A percentile compares a stretch with the other conserved stretches of the same genome.
These are phyloP conservation scores for Knoxdaviesia capensis DNA, from an alignment of 2,329 filamentous ascomycete species.

Conservation along the genomic window DNA sequence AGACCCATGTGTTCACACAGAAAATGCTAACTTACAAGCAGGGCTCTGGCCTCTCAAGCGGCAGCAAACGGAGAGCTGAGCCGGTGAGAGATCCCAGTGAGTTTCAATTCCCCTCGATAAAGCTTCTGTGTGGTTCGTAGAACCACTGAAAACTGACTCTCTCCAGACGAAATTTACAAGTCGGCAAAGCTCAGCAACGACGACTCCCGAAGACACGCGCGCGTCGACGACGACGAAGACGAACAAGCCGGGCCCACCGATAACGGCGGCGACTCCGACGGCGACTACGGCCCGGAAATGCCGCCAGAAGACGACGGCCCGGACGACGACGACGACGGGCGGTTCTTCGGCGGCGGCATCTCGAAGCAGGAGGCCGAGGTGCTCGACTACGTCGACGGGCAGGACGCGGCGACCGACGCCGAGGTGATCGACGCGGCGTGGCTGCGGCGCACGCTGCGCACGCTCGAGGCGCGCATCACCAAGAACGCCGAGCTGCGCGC, in stretches of 20 bases:
- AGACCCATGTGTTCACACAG: neutral
- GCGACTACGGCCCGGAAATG: slow-evolving; percentile 22
- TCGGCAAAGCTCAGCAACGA: slow-evolving; percentile 30
- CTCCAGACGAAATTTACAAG: slow-evolving; percentile 41
- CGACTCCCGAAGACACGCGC: slow-evolving; percentile 20
- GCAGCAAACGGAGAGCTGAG: slow-evolving; percentile 43
- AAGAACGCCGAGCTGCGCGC: slow-evolving; percentile 82
- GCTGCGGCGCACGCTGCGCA: slow-evolving; percentile 62
- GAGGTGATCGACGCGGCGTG: slow-evolving; percentile 72
- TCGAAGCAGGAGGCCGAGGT: slow-evolving; percentile 62
- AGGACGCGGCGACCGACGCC: slow-evolving; percentile 20
- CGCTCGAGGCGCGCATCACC: slow-evolving; percentile 76
- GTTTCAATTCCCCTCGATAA: slow-evolving; percentile 10
- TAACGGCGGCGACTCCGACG: slow-evolving; percentile 29
- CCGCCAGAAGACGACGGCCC: slow-evolving; percentile 32
- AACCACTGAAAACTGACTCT: neutral
- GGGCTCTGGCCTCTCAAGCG: slow-evolving; percentile 1
- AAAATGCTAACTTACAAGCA: slow-evolving; percentile 7
- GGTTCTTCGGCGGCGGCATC: slow-evolving; percentile 89
- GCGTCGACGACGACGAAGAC: slow-evolving; percentile 21
- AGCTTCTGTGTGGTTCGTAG: neutral
- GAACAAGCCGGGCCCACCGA: slow-evolving; percentile 28
- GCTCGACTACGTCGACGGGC: slow-evolving; percentile 64
- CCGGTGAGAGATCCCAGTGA: slow-evolving; percentile 40
- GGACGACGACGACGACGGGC: slow-evolving; percentile 48